Evolutionary conservation across 805 yeast species (phyloP), one percentile per base, ranked within the genome.

Genomic region (Vanderwaltozyma polyspora): DNA sequence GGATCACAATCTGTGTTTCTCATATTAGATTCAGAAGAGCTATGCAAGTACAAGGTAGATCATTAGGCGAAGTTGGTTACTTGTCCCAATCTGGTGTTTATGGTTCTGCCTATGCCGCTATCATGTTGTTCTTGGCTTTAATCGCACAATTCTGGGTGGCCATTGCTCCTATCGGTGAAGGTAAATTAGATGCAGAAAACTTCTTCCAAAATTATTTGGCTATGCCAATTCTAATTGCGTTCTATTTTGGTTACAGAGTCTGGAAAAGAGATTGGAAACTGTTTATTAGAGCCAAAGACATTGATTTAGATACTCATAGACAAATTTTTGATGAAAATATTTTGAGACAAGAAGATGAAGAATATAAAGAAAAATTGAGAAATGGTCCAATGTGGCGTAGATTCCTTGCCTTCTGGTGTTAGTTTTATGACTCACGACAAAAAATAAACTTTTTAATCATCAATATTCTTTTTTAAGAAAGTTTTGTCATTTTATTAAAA

Each of bases 131-230:
- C 8, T 59, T 74, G 33, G 67, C 76, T 19, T 46, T 76, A 19
- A 55, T 68, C 34, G 79, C 76, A 2, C 80, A 75, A 51, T 74
- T 76, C 52, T 77, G 80, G 77, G 69, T 76, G 35, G 78, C 81
- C 3, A 53, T 76, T 32, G 76, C 66, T 49, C 82, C 84, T 28
- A 55, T 77, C 32, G 57, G 52, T 13, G 45, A 38, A 23, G 40
- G 35, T 17, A 47, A 41, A 24, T 46, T 64, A 24, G 55, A 58
- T 33, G 78, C 72, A 11, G 49, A 52, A 35, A 47, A 40, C 19
- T 69, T 70, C 48, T 67, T 72, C 48, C 60, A 61, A 44, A 58
- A 63, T 28, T 68, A 65, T 45, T 51, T 72, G 39, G 72, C 74
- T 18, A 63, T 66, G 40, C 66, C 69, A n/a, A 65, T 71, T 21